phyloP scores from a whole-genome alignment of 768 basidiomycete species.

The Phylloporus sp. region DNA sequence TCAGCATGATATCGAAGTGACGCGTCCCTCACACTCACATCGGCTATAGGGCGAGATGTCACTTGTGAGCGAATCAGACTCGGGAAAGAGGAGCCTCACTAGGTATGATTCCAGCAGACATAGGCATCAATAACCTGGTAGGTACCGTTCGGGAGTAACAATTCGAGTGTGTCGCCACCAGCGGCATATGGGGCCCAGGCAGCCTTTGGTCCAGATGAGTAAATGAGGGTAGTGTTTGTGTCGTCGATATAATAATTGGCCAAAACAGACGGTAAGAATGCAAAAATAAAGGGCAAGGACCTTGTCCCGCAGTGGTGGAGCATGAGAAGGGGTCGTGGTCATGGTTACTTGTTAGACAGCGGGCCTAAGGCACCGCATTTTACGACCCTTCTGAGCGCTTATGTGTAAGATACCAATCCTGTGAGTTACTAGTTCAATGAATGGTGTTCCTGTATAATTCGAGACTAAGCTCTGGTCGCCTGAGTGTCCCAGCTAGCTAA shows the following conservation, averaged over 20 bases:
- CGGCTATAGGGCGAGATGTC: constrained; percentile 10
- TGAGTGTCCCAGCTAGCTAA: too few relatives aligned
- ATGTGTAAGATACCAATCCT: background rate
- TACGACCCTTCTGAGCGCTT: background rate
- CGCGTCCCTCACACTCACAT: constrained; percentile 8
- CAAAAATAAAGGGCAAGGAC: background rate
- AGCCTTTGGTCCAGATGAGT: constrained; percentile 22
- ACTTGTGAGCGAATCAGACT: background rate
- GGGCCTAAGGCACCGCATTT: background rate
- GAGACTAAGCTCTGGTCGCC: background rate
- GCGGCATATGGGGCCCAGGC: constrained; percentile 20
- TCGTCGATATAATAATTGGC: constrained; percentile 26
- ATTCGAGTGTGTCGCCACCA: constrained; percentile 7
- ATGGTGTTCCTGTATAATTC: background rate
- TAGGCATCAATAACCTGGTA: constrained; percentile 19
- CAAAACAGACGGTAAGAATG: constrained; percentile 1
- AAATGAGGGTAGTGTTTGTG: constrained; percentile 20
- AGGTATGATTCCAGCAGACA: constrained; percentile 25
- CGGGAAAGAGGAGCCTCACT: constrained; percentile 7
- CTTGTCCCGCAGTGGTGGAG: background rate
- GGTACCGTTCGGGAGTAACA: constrained; percentile 19
- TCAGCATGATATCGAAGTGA: background rate
- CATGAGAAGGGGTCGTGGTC: constrained; percentile 4
- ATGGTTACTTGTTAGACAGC: background rate
- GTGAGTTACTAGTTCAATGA: background rate